Evolutionary conservation across 2,329 filamentous ascomycete genomes (phyloP).

Genomic region (Fusarium brachygibbosum): DNA sequence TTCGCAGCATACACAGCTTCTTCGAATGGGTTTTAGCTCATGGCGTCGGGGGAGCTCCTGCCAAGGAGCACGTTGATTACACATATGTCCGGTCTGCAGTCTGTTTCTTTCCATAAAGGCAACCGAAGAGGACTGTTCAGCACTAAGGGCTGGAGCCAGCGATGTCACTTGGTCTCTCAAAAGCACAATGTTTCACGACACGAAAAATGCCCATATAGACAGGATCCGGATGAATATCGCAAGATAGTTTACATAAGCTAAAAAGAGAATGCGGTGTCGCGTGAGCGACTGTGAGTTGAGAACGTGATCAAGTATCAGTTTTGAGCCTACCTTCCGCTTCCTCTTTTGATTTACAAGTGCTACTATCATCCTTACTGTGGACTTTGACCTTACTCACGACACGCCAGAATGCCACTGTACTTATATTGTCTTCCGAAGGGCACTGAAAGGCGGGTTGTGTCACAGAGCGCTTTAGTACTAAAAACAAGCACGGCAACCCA

Average conservation of each 20-base stretch:
- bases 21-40: constrained; percentile 21
- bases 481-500: background rate
- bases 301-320: constrained; percentile 39
- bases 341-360: constrained; percentile 40
- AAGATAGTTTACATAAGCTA: constrained; percentile 37
- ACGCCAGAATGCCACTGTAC: background rate
- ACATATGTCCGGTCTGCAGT: constrained; percentile 25
- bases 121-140: constrained; percentile 31
- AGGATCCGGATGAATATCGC: constrained; percentile 31
- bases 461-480: background rate
- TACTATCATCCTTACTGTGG: background rate
- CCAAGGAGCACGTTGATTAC: constrained; percentile 30
- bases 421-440: background rate
- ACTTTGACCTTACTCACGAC: background rate
- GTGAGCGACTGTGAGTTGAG: constrained; percentile 32
- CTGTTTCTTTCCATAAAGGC: constrained; percentile 24
- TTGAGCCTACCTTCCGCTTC: constrained; percentile 24
- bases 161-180: constrained; percentile 16
- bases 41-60: constrained; percentile 20
- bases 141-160: constrained; percentile 28
- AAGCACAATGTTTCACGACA: constrained; percentile 24
- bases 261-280: constrained; percentile 38
- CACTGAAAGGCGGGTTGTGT: background rate
- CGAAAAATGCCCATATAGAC: constrained; percentile 39
- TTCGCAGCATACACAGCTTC: constrained; percentile 35